Base-by-base conservation (phyloP, 2,329 filamentous ascomycete species). In the Pyrenophora teres region DNA sequence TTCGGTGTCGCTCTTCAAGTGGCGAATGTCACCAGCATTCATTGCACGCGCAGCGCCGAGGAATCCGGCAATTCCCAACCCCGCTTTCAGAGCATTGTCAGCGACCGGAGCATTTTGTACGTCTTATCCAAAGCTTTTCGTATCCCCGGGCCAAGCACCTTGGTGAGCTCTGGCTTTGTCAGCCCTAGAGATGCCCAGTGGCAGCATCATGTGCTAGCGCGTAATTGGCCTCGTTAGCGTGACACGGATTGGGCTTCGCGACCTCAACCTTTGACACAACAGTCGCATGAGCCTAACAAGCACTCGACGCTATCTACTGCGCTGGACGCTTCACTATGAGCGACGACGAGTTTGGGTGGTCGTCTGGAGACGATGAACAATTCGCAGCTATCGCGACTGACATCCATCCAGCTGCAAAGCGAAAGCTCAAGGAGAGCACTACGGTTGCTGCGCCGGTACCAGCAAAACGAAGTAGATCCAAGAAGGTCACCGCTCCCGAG, bases 281-380 rank as follows among this genome's bases (percentile, higher is more conserved):
- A 30, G 10, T 13, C 27, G 27, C 27, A 10, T 12, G 7, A 30
- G 4, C 27, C 10, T 30, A 30, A 30, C 10, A 30, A 12, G 27
- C 33, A 15, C 37, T 3, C 12, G 12, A 5, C 4, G 6, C 0
- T 31, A 30, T 6, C 18, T 35, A 3, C 13, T 31, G 23, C 10
- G 9, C 4, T 30, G 27, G 9, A 13, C 8, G 27, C 27, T 13
- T 25, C 10, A 35, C 6, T 0, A 62, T 60, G 59, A 50, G 57
- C 13, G 45, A 58, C 4, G 48, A 56, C 25, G 54, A 56, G 16
- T 57, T 56, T 44, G 51, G 43, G 7, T 41, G 54, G 15, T 50
- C 49, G 3, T 57, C 52, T 12, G 56, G 44, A 0, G 54, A 55
- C 13, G 59, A 62, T 13, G 44, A 36, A 9, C 46, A 40, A 4